Percentiles rank a stretch among this genome's conserved stretches.
phyloP scores from a whole-genome alignment of 345 rosid genomes.

The Erysimum cheiranthoides region DNA sequence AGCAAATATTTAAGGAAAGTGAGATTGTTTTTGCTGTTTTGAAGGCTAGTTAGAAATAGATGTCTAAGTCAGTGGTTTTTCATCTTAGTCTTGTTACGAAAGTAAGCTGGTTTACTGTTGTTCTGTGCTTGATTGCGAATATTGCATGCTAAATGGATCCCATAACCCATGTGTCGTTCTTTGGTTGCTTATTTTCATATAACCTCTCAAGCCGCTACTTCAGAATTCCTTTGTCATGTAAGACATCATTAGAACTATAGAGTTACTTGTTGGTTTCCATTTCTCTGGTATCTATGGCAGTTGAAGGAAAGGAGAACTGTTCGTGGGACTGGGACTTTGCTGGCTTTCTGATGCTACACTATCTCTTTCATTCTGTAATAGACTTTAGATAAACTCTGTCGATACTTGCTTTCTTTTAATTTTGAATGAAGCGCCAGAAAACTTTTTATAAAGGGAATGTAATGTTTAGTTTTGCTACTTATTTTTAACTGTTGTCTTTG shows the following conservation, averaged over 20 bases:
- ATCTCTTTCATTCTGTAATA: constrained; percentile 32
- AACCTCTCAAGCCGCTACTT: constrained; percentile 32
- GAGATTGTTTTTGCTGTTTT: background rate
- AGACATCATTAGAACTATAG: constrained; percentile 46
- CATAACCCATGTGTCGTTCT: constrained; percentile 27
- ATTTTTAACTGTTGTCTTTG: background rate
- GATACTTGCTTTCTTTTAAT: constrained; percentile 23
- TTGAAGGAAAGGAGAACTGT: constrained; percentile 38
- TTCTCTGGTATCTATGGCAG: constrained; percentile 54
- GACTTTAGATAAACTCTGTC: constrained; percentile 34
- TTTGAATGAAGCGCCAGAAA: constrained; percentile 40
- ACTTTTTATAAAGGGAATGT: constrained; percentile 42
- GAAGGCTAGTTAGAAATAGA: constrained; percentile 3
- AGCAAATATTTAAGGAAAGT: constrained; percentile 8
- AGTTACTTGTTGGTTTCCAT: constrained; percentile 57
- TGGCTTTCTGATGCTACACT: constrained; percentile 32
- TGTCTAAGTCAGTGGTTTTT: constrained; percentile 15
- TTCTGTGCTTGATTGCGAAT: constrained; percentile 34
- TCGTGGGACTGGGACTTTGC: constrained; percentile 24
- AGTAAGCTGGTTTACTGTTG: constrained; percentile 21
- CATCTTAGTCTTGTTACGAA: constrained; percentile 2
- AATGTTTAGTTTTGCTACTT: constrained; percentile 25
- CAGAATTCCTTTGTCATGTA: constrained; percentile 49
- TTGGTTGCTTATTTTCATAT: constrained; percentile 22
- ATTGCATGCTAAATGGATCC: constrained; percentile 43